Conservation (phyloP, 73 alveolate genomes). For the Symbiodinium pilosum region DNA sequence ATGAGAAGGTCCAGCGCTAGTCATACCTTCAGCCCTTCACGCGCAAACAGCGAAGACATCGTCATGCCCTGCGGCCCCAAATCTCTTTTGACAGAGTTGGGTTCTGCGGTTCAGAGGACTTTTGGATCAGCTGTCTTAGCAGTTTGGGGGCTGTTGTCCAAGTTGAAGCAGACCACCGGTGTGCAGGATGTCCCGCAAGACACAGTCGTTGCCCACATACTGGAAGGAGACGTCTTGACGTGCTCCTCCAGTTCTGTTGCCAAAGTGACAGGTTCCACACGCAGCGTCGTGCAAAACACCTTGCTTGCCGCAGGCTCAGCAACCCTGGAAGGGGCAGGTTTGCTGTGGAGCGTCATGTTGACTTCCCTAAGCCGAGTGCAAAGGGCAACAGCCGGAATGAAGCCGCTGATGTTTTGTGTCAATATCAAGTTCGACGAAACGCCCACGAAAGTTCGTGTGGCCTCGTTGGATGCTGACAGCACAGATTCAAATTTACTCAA, state of each 20-base stretch:
- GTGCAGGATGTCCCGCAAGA: background rate
- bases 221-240: background rate
- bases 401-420: background rate
- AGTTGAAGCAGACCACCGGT: background rate
- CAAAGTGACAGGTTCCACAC: background rate
- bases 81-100: background rate
- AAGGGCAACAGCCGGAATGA: background rate
- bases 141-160: background rate
- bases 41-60: background rate
- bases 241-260: background rate
- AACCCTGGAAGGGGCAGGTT: background rate
- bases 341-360: background rate
- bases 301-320: background rate
- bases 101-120: background rate
- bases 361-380: background rate
- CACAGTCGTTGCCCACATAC: background rate
- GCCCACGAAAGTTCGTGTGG: background rate
- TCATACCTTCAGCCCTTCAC: background rate
- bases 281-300: background rate
- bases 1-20: background rate
- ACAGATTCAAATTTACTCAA: background rate
- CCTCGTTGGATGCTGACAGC: background rate
- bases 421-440: background rate
- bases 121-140: background rate
- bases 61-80: background rate